A percentile compares a stretch with the other conserved stretches of the same genome.
phyloP scores from a whole-genome alignment of 768 basidiomycete genomes.

The Lentinula aciculospora region DNA sequence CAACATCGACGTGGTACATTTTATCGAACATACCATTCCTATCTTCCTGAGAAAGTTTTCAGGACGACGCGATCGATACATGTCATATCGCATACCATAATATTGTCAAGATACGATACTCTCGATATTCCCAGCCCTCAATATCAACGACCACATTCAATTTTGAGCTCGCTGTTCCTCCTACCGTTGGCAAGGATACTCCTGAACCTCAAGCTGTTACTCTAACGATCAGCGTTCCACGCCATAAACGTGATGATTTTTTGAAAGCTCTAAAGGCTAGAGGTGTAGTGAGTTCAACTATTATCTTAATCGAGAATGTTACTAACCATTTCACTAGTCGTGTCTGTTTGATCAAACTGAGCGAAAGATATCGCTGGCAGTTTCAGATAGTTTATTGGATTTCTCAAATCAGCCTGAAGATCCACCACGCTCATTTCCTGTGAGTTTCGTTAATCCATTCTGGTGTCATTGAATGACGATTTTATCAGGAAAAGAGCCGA shows the following conservation, averaged over 20 bases:
- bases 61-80: slow-evolving; percentile 50
- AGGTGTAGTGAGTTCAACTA: slow-evolving; percentile 8
- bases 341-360: slow-evolving; percentile 6
- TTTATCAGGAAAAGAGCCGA: not conserved
- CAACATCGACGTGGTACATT: slow-evolving; percentile 38
- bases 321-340: not conserved
- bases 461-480: too few relatives aligned
- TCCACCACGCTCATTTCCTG: not conserved
- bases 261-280: slow-evolving; percentile 10
- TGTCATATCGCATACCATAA: slow-evolving; percentile 37
- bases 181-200: slow-evolving; percentile 25
- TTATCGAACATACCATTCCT: not conserved
- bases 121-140: slow-evolving; percentile 15
- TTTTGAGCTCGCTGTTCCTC: slow-evolving; percentile 28
- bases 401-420: not conserved
- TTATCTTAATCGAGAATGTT: not conserved
- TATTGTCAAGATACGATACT: slow-evolving; percentile 22
- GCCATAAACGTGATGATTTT: slow-evolving; percentile 7
- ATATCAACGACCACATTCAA: slow-evolving; percentile 22
- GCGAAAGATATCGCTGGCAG: slow-evolving; percentile 14
- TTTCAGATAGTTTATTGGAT: slow-evolving; percentile 8
- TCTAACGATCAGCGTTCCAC: not conserved
- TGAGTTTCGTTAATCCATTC: not conserved
- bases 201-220: not conserved
- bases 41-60: slow-evolving; percentile 5